A percentile compares a stretch with the other conserved stretches of the same genome.
phyloP scores from a whole-genome alignment of 345 rosid species.

The Eucalyptus victrix region DNA sequence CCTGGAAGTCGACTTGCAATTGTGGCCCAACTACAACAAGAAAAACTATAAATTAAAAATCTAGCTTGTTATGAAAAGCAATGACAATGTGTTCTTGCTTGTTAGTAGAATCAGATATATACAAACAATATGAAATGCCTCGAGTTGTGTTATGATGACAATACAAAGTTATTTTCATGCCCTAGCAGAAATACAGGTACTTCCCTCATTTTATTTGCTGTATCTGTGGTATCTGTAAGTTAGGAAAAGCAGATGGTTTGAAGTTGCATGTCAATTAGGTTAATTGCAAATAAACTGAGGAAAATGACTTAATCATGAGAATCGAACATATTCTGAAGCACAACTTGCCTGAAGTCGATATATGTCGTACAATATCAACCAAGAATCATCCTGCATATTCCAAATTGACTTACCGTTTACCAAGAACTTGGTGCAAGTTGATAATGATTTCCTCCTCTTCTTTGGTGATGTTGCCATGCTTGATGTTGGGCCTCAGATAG shows the following conservation, averaged over 20 bases:
- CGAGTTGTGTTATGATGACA: neutral
- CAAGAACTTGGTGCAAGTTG: neutral
- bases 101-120: neutral
- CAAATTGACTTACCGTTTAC: neutral
- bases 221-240: neutral
- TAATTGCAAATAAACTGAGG: neutral
- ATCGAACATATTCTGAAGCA: neutral
- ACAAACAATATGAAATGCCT: neutral
- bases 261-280: neutral
- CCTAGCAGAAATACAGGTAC: neutral
- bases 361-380: neutral
- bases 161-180: neutral
- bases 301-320: neutral
- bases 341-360: neutral
- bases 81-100: neutral
- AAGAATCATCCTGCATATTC: neutral
- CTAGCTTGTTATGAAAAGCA: neutral
- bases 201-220: neutral
- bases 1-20: too few species aligned
- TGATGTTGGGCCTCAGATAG: slow-evolving; percentile 1
- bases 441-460: slow-evolving; percentile 1
- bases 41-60: neutral
- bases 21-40: neutral
- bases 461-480: neutral
- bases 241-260: neutral